A percentile compares a stretch with the other conserved stretches of the same genome.
Evolutionary conservation across 176 grass and related monocot genomes (phyloP).

Genomic region (Phoenix dactylifera): DNA sequence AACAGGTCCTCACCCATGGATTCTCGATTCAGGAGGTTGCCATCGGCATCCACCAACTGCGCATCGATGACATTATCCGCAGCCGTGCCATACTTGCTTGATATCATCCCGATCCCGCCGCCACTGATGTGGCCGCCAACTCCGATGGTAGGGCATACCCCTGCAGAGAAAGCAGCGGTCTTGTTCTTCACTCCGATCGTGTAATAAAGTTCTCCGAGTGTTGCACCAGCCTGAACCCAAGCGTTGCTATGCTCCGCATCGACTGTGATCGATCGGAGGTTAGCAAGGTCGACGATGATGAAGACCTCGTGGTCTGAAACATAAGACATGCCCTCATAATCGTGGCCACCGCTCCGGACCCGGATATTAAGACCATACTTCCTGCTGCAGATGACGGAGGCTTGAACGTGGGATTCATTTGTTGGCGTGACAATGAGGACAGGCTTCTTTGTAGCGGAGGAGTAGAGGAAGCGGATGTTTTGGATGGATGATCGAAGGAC

Average conservation of each 20-base stretch:
- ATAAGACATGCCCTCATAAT: conserved; percentile 42
- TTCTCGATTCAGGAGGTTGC: conserved; percentile 16
- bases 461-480: conserved; percentile 23
- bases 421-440: conserved; percentile 18
- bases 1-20: conserved; percentile 36
- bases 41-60: conserved; percentile 12
- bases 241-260: conserved; percentile 8
- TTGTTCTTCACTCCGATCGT: conserved; percentile 16
- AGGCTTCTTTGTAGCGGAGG: conserved; percentile 18
- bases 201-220: conserved; percentile 35
- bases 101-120: conserved; percentile 28
- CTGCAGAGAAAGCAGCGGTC: conserved; percentile 19
- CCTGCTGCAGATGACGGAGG: conserved; percentile 11
- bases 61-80: conserved; percentile 31
- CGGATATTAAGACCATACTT: conserved; percentile 1
- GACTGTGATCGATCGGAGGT: conserved; percentile 15
- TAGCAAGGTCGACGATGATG: conserved; percentile 18
- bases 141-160: conserved; percentile 22
- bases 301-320: conserved; percentile 9
- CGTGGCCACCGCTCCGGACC: conserved; percentile 31
- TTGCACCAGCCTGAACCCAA: conserved; percentile 35
- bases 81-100: conserved; percentile 24
- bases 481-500: conserved; percentile 22
- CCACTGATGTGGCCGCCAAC: conserved; percentile 32
- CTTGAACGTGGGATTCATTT: conserved; percentile 21